phyloP scores from a whole-genome alignment of 2,329 filamentous ascomycete genomes.

The Mycosphaerelloides madeirae region DNA sequence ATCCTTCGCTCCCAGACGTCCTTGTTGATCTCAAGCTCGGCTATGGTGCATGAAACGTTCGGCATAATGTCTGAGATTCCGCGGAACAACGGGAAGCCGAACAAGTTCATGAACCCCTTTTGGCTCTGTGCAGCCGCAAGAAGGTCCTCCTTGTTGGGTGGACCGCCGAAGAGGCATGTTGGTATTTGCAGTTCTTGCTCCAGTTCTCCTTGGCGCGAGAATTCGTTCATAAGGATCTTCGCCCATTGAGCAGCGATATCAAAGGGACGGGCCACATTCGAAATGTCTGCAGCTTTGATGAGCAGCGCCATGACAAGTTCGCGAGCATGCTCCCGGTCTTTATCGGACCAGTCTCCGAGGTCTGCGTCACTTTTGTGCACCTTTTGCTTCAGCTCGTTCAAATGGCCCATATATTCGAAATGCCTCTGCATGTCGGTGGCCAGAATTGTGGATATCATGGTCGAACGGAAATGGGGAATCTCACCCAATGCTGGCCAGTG shows the following conservation, averaged over 20 bases:
- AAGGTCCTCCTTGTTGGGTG: slow-evolving; percentile 76
- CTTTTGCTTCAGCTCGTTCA: slow-evolving; percentile 75
- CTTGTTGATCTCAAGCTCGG: slow-evolving; percentile 76
- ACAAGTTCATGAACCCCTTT: slow-evolving; percentile 94
- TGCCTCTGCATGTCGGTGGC: slow-evolving; percentile 97
- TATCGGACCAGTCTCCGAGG: slow-evolving; percentile 70
- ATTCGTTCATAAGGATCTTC: slow-evolving; percentile 89
- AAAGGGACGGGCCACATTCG: slow-evolving; percentile 88
- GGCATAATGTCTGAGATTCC: slow-evolving; percentile 83
- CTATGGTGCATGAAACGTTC: slow-evolving; percentile 74
- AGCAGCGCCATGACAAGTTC: slow-evolving; percentile 81
- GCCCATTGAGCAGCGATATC: slow-evolving; percentile 84
- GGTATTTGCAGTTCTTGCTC: slow-evolving; percentile 82
- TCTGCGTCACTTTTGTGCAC: slow-evolving; percentile 60
- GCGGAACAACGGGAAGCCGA: slow-evolving; percentile 86
- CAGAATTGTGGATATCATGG: slow-evolving; percentile 97
- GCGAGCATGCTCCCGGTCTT: slow-evolving; percentile 70
- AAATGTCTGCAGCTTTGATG: slow-evolving; percentile 98
- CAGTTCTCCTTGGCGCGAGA: slow-evolving; percentile 87
- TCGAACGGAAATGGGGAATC: slow-evolving; percentile 71
- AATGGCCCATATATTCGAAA: slow-evolving; percentile 90
- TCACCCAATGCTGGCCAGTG: slow-evolving; percentile 84
- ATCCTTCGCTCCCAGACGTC: slow-evolving; percentile 66
- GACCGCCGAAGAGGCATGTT: slow-evolving; percentile 74
- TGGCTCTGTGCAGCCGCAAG: slow-evolving; percentile 81